Base-by-base conservation (phyloP, 192 early-diverging fungal genomes). In the Backusella sp. region DNA sequence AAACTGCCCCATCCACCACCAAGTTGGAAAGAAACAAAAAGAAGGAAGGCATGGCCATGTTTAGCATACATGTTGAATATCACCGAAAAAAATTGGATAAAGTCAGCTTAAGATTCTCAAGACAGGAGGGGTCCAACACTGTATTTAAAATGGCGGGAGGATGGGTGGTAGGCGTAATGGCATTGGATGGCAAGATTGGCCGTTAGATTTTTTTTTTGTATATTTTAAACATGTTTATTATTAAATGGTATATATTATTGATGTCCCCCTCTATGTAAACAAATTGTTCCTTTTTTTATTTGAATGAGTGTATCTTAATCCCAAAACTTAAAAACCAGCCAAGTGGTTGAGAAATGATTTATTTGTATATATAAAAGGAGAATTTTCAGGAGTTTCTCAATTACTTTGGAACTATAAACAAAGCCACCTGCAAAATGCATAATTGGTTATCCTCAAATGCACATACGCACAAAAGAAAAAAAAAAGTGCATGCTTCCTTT, bases 101-200 rank as follows among this genome's bases (percentile, higher is more conserved):
- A 23, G 19, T 66, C 35, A 74, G 35, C 37, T 66, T 77, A n/a
- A 3, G 76, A 4, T 77, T 77, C 42, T 56, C 69, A 0, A 70
- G 59, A 72, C 32, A 42, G 11, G 26, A 77, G 34, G 77, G 77
- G n/a, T 79, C 77, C n/a, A 68, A 67, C 2, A 74, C 65, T 67
- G 65, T 65, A 21, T 74, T 74, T 67, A 74, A 74, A 67, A 74
- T 66, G 62, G 65, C 73, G 1, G 65, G 73, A 6, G 73, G 73
- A 0, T 74, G 59, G 37, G 65, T 67, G 35, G 59, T 36, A 44
- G 73, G 73, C 9, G 70, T 71, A 1, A 30, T 71, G 70, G 39
- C 70, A 17, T 17, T 71, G 5, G 70, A 71, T 44, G 70, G 68
- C 3, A 69, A 69, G 35, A 69, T 69, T 69, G 68, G 68, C 14